Evolutionary conservation across 2,329 filamentous ascomycete genomes (phyloP).

Genomic region (Incumbomyces delicatus): DNA sequence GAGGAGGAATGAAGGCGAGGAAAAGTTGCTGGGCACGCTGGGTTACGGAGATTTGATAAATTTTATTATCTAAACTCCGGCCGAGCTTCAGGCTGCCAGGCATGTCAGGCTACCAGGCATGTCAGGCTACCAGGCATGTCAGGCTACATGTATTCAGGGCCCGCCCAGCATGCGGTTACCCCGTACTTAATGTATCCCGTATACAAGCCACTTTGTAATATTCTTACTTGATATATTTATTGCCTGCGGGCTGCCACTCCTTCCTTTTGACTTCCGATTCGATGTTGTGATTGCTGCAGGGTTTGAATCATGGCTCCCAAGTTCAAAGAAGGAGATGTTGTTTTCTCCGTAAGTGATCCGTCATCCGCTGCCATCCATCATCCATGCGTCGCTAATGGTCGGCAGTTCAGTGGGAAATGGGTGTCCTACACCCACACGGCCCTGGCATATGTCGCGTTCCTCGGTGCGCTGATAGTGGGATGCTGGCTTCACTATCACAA

Average conservation of each 20-base stretch:
- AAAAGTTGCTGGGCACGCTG: neutral
- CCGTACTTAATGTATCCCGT: too few species aligned
- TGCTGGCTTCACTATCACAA: constrained; percentile 81
- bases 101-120: too few species aligned
- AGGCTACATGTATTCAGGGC: neutral
- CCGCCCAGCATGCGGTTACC: neutral
- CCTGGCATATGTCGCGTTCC: constrained; percentile 71
- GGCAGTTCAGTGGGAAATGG: constrained; percentile 75
- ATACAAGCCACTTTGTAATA: neutral
- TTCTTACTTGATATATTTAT: neutral
- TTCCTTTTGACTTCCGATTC: constrained; percentile 15
- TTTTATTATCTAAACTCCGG: neutral
- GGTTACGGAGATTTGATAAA: constrained; percentile 5
- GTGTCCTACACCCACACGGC: constrained; percentile 79
- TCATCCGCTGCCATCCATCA: constrained; percentile 12
- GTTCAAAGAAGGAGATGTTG: constrained; percentile 52
- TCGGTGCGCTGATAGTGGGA: constrained; percentile 76
- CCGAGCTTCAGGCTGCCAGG: neutral
- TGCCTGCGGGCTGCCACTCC: constrained; percentile 8
- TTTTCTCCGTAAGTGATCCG: constrained; percentile 43
- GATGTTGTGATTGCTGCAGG: constrained; percentile 20
- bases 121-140: neutral
- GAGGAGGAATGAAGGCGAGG: too few species aligned
- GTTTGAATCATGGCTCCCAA: constrained; percentile 46
- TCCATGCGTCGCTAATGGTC: constrained; percentile 15